Base-by-base conservation (phyloP, 768 basidiomycete genomes). In the Calvatia gigantea region DNA sequence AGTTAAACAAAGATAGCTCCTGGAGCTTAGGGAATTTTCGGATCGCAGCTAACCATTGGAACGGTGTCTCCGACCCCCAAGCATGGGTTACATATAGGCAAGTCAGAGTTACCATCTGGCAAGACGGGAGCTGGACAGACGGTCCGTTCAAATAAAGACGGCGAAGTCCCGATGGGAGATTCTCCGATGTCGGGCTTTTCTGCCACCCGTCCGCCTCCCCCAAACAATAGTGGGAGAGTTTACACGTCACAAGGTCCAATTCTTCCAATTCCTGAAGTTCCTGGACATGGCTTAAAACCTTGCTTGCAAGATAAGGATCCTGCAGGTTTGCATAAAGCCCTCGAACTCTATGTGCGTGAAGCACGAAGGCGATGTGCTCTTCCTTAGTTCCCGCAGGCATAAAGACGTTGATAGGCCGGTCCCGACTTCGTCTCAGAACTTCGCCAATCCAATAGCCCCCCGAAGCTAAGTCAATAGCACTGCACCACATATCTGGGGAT, bases 401-500 rank as follows among this genome's bases (percentile, higher is more conserved):
- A n/a, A 37, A 47, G 45, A 55, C 25, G 4, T 46, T 48, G 38
- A 55, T 37, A 31, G 45, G 37, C 3, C 44, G 17, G 29, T 28
- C 54, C 14, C 37, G 35, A 23, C 45, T 55, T 23, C 46, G 54
- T 21, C 15, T 47, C 17, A 55, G 37, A 2, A 55, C 45, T 29
- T 55, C 54, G 1, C 12, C 19, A 21, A 55, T 48, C 54, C 54
- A 55, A 19, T 12, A 25, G n/a, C 9, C 9, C 17, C 45, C 35
- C 9, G 45, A 12, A 14, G 32, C 31, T 9, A 55, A 12, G 14
- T 55, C 54, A 28, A 55, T 25, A 12, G 52, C 54, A 29, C 41
- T 48, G 35, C 45, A 55, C 54, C 54, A 55, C 37, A 55, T 55
- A 31, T 55, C 45, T 7, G 54, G 54, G 33, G 35, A 47, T 27